phyloP scores from a whole-genome alignment of 2,329 filamentous ascomycete genomes.

The Arthrobotrys iridis region DNA sequence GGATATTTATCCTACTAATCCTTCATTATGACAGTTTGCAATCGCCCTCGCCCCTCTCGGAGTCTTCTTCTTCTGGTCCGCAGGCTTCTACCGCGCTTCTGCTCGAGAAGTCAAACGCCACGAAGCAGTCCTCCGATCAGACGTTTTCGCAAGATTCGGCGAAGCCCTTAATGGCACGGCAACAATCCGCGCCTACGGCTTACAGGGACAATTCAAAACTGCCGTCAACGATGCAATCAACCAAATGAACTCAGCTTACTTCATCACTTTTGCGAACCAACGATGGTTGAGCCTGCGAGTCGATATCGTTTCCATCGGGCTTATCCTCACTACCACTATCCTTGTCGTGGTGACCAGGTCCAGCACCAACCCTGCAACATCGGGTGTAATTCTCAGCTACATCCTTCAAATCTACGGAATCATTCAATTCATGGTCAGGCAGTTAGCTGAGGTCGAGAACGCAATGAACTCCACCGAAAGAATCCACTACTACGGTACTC shows the following conservation, averaged over 20 bases:
- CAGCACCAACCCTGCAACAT: conserved; percentile 82
- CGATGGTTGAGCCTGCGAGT: conserved; percentile 88
- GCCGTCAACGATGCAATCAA: conserved; percentile 80
- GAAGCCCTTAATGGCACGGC: conserved; percentile 86
- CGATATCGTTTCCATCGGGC: conserved; percentile 81
- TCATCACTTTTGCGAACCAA: conserved; percentile 93
- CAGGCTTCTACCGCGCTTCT: conserved; percentile 87
- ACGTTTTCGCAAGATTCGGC: conserved; percentile 88
- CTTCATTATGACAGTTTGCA: conserved; percentile 88
- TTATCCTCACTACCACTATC: conserved; percentile 89
- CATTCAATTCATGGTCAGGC: conserved; percentile 93
- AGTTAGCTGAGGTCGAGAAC: conserved; percentile 96
- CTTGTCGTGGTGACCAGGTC: conserved; percentile 92
- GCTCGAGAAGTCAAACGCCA: conserved; percentile 94
- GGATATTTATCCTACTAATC: conserved; percentile 80
- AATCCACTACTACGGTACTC: conserved; percentile 90
- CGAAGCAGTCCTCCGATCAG: conserved; percentile 86
- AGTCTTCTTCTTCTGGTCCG: conserved; percentile 80
- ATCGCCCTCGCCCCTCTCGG: conserved; percentile 76
- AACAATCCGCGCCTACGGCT: conserved; percentile 87
- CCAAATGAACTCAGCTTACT: conserved; percentile 93
- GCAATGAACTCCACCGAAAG: conserved; percentile 99
- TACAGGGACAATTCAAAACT: conserved; percentile 77
- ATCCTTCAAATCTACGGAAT: conserved; percentile 93
- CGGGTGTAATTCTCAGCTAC: conserved; percentile 88